Evolutionary conservation across 2,329 filamentous ascomycete species (phyloP), one percentile per base, ranked within the genome.

Genomic region (Cryphonectria nitschkei): DNA sequence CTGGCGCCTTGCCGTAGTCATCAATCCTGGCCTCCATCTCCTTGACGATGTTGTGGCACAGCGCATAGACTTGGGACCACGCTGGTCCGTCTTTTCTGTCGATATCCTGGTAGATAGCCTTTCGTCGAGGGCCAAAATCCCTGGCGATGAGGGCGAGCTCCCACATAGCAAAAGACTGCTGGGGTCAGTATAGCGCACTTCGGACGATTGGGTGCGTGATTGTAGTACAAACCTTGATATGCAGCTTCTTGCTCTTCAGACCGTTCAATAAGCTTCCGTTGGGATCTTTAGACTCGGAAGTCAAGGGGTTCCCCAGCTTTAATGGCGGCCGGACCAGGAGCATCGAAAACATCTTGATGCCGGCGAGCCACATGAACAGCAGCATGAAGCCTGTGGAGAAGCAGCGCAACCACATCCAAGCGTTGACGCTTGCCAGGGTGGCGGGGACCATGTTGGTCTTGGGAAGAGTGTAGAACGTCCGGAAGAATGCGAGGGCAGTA

Each of bases 241-340:
- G 85, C 11, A 93, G 85, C 79, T 95, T 96, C 82, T 94, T 96
- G 74, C 91, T 91, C 78, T 91, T 95, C 62, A 98, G 80, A 0
- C 95, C 95, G 70, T 90, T 94, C 65, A 98, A 80, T 39, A 98
- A 84, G 78, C 93, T 97, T 50, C 94, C 94, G 77, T 97, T 98
- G 0, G 95, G 93, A 79, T 98, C 95, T 77, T 93, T 96, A 22
- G 94, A 93, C 75, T 95, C 93, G 26, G 88, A 87, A 0, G 94
- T 97, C 69, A 98, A 87, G 4, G 95, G 94, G 76, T 91, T 88
- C n/a, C 88, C 91, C 75, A 93, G 93, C 83, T 97, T 97, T 68
- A 97, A 79, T 0, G 95, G 95, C 75, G 92, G 89, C 78, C 92
- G 91, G 37, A 90, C 89, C 77, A 97, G 88, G 79, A 94, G 94